Evolutionary conservation across 2,329 filamentous ascomycete genomes (phyloP).

Genomic region (Anisogramma anomala): DNA sequence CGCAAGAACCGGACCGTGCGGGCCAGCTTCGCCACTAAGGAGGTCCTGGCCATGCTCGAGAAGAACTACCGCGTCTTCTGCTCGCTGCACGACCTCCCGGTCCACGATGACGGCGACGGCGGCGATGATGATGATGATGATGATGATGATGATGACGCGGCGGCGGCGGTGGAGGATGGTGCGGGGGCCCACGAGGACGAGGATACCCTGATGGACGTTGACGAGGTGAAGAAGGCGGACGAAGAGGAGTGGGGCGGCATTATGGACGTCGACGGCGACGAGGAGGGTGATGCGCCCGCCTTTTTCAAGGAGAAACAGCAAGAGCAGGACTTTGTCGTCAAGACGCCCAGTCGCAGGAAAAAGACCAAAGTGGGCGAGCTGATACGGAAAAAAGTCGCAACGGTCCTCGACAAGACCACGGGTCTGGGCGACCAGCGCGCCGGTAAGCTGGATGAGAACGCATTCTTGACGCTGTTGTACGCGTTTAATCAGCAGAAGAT

Average conservation of each 20-base stretch:
- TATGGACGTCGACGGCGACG: constrained; percentile 26
- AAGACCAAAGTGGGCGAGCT: constrained; percentile 71
- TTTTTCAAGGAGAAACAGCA: constrained; percentile 59
- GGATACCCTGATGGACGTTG: constrained; percentile 38
- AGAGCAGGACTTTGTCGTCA: constrained; percentile 31
- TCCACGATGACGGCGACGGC: constrained; percentile 56
- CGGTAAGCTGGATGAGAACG: constrained; percentile 81
- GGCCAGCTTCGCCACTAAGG: constrained; percentile 69
- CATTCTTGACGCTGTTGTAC: constrained; percentile 69
- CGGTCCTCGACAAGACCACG: constrained; percentile 74
- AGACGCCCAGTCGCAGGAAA: constrained; percentile 58
- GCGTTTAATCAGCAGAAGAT: constrained; percentile 89
- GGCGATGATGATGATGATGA: constrained; percentile 30
- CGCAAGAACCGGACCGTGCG: constrained; percentile 86
- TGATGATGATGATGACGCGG: constrained; percentile 27
- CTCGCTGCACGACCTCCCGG: constrained; percentile 66
- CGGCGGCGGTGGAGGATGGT: constrained; percentile 20
- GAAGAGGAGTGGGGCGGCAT: no score
- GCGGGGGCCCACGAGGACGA: constrained; percentile 30
- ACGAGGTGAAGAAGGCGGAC: constrained; percentile 21
- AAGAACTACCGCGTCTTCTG: constrained; percentile 85
- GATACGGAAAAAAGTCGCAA: constrained; percentile 76
- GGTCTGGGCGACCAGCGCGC: constrained; percentile 70
- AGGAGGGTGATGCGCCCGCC: constrained; percentile 69
- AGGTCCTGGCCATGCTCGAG: constrained; percentile 73